Evolutionary conservation across 495 filamentous ascomycete species (phyloP).

Genomic region (Neurospora africana): DNA sequence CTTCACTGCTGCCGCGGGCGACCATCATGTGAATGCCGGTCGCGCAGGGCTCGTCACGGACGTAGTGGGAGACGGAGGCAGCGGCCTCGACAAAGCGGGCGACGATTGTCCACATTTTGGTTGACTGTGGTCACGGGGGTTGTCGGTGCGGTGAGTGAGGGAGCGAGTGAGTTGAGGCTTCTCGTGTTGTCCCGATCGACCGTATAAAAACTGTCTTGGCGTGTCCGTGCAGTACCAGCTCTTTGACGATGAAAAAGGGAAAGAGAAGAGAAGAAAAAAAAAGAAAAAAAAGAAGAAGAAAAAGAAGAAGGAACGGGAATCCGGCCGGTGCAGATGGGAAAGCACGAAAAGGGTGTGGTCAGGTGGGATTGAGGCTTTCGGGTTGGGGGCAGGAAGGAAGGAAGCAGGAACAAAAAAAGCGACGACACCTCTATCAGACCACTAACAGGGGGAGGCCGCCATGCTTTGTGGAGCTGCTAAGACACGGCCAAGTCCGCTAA

Average conservation of each 20-base stretch:
- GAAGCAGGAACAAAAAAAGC: neutral
- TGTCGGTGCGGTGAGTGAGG: neutral
- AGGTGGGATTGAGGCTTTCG: neutral
- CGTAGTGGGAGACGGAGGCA: neutral
- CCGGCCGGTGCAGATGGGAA: neutral
- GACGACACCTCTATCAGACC: neutral
- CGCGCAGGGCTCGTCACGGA: constrained; percentile 3
- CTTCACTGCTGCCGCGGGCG: constrained; percentile 10
- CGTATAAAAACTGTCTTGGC: neutral
- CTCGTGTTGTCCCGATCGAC: neutral
- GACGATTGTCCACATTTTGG: neutral
- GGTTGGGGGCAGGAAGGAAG: neutral
- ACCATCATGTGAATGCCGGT: constrained; percentile 9
- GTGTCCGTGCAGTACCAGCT: neutral
- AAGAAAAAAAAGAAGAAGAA: neutral
- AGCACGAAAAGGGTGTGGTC: neutral
- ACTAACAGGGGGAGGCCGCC: neutral
- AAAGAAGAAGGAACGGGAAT: neutral
- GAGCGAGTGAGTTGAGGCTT: neutral
- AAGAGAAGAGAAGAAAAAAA: neutral
- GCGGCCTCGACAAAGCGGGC: neutral
- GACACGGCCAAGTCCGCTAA: neutral
- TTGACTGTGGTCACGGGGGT: neutral
- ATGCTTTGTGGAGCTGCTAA: neutral
- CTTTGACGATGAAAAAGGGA: neutral